Conservation (phyloP, 2,329 filamentous ascomycete species). For the Helicocarpus griseus region DNA sequence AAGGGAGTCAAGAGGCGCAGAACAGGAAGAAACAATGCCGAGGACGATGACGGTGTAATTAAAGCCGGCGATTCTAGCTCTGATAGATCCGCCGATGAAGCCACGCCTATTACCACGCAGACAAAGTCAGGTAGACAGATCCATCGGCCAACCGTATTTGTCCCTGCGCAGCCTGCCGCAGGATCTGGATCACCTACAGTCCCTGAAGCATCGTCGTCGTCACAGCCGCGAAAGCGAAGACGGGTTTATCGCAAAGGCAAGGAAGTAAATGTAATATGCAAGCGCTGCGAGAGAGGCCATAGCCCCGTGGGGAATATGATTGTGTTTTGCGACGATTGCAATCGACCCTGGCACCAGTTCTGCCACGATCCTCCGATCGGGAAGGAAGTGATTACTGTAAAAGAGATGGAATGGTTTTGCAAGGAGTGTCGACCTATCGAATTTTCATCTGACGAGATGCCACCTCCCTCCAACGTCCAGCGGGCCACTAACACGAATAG, state of each 20-base stretch:
- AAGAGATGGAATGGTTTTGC: slow-evolving; percentile 64
- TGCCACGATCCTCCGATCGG: slow-evolving; percentile 69
- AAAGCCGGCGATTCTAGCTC: slow-evolving; percentile 28
- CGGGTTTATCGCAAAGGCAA: slow-evolving; percentile 38
- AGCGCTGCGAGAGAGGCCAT: slow-evolving; percentile 60
- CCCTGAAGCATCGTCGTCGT: slow-evolving; percentile 15
- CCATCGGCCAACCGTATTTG: slow-evolving; percentile 55
- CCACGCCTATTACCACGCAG: slow-evolving; percentile 51
- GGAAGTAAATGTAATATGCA: slow-evolving; percentile 48
- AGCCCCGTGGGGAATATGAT: slow-evolving; percentile 68
- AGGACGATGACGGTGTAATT: slow-evolving; percentile 25
- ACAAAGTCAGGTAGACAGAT: slow-evolving; percentile 69
- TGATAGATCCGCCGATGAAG: slow-evolving; percentile 34
- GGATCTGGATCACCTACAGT: slow-evolving; percentile 11
- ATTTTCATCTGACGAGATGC: background rate
- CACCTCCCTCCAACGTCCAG: background rate
- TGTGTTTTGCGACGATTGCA: slow-evolving; percentile 78
- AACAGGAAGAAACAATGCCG: slow-evolving; percentile 9
- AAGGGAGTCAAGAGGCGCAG: slow-evolving; percentile 8
- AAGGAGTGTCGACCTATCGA: slow-evolving; percentile 42
- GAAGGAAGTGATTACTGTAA: slow-evolving; percentile 57
- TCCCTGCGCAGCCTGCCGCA: slow-evolving; percentile 20
- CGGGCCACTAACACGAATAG: background rate
- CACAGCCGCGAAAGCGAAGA: slow-evolving; percentile 44
- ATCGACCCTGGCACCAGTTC: slow-evolving; percentile 68